Evolutionary conservation across 768 basidiomycete genomes (phyloP).

Genomic region (Suillus sp.): DNA sequence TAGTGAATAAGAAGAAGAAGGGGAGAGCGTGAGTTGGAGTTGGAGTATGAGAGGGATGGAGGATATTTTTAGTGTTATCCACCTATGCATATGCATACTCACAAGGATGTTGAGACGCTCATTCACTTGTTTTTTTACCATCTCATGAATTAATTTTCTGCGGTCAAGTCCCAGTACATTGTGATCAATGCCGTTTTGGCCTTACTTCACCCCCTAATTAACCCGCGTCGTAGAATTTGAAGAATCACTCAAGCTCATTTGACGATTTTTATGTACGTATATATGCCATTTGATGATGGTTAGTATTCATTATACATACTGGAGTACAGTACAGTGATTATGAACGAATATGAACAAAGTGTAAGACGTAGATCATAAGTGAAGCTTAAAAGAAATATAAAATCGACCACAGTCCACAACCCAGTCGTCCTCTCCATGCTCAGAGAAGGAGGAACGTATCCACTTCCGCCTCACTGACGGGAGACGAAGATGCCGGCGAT

Average conservation of each 20-base stretch:
- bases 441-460: slow-evolving; percentile 30
- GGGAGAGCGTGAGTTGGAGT: slow-evolving; percentile 48
- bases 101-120: background rate
- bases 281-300: background rate
- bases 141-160: slow-evolving; percentile 7
- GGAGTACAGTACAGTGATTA: background rate
- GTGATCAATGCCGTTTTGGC: no score
- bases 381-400: background rate
- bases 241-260: background rate
- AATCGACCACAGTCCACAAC: slow-evolving; percentile 16
- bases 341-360: background rate
- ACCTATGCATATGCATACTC: slow-evolving; percentile 1
- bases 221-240: background rate
- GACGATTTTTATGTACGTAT: background rate
- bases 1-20: slow-evolving; percentile 96
- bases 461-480: background rate
- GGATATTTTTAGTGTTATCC: background rate
- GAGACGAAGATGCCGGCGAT: background rate
- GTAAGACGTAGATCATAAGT: background rate
- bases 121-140: slow-evolving; percentile 1
- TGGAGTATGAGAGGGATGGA: background rate
- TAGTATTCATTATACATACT: background rate
- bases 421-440: slow-evolving; percentile 11
- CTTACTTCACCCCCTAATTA: no score
- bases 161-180: background rate